These are phyloP conservation scores for Turritis glabra DNA, from an alignment of 345 rosid species.

Conservation along the genomic window DNA sequence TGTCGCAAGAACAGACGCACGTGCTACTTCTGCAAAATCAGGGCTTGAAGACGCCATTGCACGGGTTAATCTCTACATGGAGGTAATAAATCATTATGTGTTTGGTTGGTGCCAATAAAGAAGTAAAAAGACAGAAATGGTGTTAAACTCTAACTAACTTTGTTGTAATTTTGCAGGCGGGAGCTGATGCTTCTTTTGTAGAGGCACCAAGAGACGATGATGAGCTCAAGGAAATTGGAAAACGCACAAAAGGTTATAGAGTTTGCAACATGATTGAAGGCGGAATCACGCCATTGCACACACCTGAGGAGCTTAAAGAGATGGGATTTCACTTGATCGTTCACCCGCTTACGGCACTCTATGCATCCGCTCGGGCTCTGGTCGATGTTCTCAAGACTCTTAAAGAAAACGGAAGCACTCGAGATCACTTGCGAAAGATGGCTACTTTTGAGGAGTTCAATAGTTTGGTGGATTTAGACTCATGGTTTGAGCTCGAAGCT, in stretches of 20 bases:
- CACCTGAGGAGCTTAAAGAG: constrained; percentile 51
- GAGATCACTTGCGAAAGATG: constrained; percentile 47
- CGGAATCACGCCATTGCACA: constrained; percentile 51
- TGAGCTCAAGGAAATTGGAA: constrained; percentile 49
- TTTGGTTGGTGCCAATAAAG: too few species aligned
- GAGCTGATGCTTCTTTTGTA: constrained; percentile 58
- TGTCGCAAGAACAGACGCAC: constrained; percentile 49
- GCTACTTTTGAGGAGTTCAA: constrained; percentile 52
- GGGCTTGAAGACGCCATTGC: constrained; percentile 47
- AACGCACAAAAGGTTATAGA: constrained; percentile 44
- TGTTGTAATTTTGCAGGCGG: constrained; percentile 38
- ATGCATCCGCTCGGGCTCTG: constrained; percentile 48
- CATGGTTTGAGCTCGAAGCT: constrained; percentile 49
- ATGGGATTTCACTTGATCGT: constrained; percentile 51
- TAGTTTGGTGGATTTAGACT: constrained; percentile 45
- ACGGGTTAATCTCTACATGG: constrained; percentile 36
- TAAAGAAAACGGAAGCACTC: constrained; percentile 45
- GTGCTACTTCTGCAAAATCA: constrained; percentile 48
- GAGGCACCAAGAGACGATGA: constrained; percentile 55
- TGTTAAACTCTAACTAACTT: not conserved
- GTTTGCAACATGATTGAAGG: constrained; percentile 60
- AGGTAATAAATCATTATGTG: not conserved
- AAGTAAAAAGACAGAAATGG: not conserved
- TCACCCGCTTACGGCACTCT: constrained; percentile 39
- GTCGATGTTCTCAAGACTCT: constrained; percentile 48